These are phyloP conservation scores for Salvia hispanica DNA, from an alignment of 257 asterid genomes.

Conservation along the genomic window DNA sequence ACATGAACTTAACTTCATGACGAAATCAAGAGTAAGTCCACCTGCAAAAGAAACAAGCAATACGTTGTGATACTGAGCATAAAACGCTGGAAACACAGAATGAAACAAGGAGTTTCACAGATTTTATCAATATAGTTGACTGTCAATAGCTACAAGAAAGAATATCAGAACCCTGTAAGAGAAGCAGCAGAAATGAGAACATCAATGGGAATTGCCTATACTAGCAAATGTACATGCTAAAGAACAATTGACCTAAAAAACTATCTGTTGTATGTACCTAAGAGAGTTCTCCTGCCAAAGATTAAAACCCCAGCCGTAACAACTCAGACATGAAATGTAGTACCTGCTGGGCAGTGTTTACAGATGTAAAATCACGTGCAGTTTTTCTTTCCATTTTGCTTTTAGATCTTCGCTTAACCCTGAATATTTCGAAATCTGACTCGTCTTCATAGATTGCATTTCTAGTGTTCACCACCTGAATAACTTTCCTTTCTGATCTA, in stretches of 20 bases:
- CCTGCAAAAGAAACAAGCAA: no score
- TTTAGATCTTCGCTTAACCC: slow-evolving; percentile 30
- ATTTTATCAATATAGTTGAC: slow-evolving; percentile 3
- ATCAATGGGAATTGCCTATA: neutral
- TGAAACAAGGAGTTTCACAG: neutral
- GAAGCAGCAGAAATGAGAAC: slow-evolving; percentile 6
- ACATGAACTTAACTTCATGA: no score
- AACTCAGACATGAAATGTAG: neutral
- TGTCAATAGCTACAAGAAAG: slow-evolving; percentile 25
- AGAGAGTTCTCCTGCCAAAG: slow-evolving; percentile 17
- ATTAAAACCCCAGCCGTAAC: neutral
- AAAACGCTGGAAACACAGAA: neutral
- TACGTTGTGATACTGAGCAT: no score
- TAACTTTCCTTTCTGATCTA: slow-evolving; percentile 18
- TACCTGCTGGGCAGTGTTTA: slow-evolving; percentile 24
- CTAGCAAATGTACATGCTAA: slow-evolving; percentile 14
- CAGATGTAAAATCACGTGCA: slow-evolving; percentile 14
- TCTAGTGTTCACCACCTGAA: slow-evolving; percentile 14
- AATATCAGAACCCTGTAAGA: slow-evolving; percentile 2
- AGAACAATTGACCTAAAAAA: neutral
- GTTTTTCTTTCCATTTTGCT: slow-evolving; percentile 19
- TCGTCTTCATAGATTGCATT: slow-evolving; percentile 24
- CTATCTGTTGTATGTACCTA: slow-evolving; percentile 15
- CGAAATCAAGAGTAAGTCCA: no score
- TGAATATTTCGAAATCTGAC: slow-evolving; percentile 28